Percentiles rank a stretch among this genome's conserved stretches.
Evolutionary conservation across 1,139 yeast species (phyloP).

Genomic region (Candida sojae): DNA sequence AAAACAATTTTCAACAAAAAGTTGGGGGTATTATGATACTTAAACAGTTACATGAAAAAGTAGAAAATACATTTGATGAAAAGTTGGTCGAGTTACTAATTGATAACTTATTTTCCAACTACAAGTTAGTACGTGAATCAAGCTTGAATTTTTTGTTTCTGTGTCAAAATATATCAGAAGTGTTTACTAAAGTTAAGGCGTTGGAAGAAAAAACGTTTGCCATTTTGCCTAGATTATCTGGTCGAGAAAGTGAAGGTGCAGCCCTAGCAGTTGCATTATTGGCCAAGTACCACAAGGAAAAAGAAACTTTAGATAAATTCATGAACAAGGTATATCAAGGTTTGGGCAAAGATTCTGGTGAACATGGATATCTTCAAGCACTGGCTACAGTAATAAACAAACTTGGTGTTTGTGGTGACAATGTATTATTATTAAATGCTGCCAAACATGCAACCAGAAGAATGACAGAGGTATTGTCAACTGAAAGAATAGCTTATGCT

Average conservation of each 20-base stretch:
- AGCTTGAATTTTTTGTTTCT: conserved; percentile 52
- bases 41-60: conserved; percentile 30
- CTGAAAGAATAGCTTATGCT: conserved; percentile 8
- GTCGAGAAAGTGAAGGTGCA: conserved; percentile 81
- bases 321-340: conserved; percentile 3
- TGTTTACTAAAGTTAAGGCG: conserved; percentile 13
- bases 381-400: conserved; percentile 1
- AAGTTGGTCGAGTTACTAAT: conserved; percentile 48
- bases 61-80: conserved; percentile 15
- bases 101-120: conserved; percentile 66
- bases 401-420: background rate
- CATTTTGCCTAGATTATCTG: conserved; percentile 58
- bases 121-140: conserved; percentile 68
- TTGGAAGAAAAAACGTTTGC: conserved; percentile 38
- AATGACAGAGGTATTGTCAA: conserved; percentile 49
- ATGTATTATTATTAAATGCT: background rate
- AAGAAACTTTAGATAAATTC: background rate
- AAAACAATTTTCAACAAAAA: conserved; percentile 66
- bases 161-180: conserved; percentile 22
- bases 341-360: conserved; percentile 2
- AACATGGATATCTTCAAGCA: conserved; percentile 9
- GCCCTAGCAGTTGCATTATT: conserved; percentile 42
- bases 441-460: conserved; percentile 7
- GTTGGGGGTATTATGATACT: conserved; percentile 13
- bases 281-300: conserved; percentile 5